Conservation (phyloP, 371 early-diverging fungal species). For the Rhizopus sp. region DNA sequence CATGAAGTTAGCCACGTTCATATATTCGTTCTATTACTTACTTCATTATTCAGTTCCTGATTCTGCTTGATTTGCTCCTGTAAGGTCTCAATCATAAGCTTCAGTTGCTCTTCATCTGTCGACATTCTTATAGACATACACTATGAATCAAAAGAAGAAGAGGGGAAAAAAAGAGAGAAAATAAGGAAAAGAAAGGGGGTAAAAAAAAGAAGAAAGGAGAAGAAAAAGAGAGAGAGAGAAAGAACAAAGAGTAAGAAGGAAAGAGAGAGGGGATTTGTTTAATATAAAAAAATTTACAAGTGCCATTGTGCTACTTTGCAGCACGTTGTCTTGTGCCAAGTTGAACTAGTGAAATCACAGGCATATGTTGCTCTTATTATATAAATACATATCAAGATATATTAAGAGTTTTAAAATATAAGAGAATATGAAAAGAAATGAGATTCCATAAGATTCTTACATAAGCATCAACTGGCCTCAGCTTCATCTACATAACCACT, state of each 20-base stretch:
- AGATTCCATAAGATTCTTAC: not conserved
- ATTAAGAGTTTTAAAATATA: not conserved
- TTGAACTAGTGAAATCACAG: not conserved
- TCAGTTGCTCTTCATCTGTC: conserved; percentile 17
- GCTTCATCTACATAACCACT: not conserved
- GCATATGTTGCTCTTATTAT: conserved; percentile 2
- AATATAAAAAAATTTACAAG: not conserved
- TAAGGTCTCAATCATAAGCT: conserved; percentile 21
- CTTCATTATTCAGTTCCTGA: conserved; percentile 25
- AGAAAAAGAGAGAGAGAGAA: conserved; percentile 11
- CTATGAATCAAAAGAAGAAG: conserved; percentile 1
- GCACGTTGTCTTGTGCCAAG: conserved; percentile 9
- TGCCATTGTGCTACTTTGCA: conserved; percentile 10
- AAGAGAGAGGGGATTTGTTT: conserved; percentile 7
- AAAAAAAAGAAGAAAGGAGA: conserved; percentile 6
- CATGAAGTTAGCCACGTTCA: not conserved
- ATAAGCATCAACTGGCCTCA: too few species aligned
- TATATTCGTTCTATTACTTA: conserved; percentile 2
- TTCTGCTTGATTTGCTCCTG: conserved; percentile 24
- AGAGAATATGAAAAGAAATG: conserved; percentile 6
- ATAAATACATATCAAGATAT: not conserved
- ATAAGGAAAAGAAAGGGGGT: not conserved
- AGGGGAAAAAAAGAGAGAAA: conserved; percentile 6
- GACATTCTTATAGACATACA: conserved; percentile 10
- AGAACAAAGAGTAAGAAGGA: conserved; percentile 12